Base-by-base conservation (phyloP, 306 rosid genomes). In the Medicago lupulina region DNA sequence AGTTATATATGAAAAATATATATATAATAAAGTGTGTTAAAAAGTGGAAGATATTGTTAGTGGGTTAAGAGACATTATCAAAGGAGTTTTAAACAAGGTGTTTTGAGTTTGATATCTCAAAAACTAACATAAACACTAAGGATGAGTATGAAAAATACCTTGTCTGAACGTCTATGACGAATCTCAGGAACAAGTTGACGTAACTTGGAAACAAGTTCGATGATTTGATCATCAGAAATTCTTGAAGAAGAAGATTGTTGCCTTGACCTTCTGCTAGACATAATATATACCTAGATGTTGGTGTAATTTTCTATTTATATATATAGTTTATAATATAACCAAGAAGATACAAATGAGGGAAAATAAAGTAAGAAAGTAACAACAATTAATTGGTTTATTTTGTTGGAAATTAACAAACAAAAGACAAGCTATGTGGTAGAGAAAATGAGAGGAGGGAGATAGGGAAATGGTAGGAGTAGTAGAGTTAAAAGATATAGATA, bases 141-240 rank as follows among this genome's bases (percentile, higher is more conserved):
- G 1, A 0, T 3, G 15, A 43, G 49, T 43, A 12, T 46, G 16
- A 46, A 49, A 71, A 49, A 71, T 80, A 95, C 99, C 99, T 90
- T 95, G 65, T 87, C 89, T 50, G 99, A 85, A 79, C 97, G 97
- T 76, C 97, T 87, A 62, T 86, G 76, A 16, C 91, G 91, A 75
- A 95, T 92, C 92, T 95, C 99, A 68, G 99, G 99, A 73, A 95
- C 97, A 69, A 92, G 97, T 79, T 90, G 97, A 57, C 99, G 99
- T 83, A 95, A 81, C 89, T 92, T 92, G 58, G 99, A 86, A 75
- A 95, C 89, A 62, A 95, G 97, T 9, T 95, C 93, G 49, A 95
- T 91, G 89, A 95, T 95, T 89, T 95, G 99, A 83, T 95, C 97
- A 85, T 95, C 99, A 2, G 85, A 83, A 85, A 95, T 95, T 55